phyloP scores from a whole-genome alignment of 2,329 filamentous ascomycete species.

The Coniochaeta hoffmannii region DNA sequence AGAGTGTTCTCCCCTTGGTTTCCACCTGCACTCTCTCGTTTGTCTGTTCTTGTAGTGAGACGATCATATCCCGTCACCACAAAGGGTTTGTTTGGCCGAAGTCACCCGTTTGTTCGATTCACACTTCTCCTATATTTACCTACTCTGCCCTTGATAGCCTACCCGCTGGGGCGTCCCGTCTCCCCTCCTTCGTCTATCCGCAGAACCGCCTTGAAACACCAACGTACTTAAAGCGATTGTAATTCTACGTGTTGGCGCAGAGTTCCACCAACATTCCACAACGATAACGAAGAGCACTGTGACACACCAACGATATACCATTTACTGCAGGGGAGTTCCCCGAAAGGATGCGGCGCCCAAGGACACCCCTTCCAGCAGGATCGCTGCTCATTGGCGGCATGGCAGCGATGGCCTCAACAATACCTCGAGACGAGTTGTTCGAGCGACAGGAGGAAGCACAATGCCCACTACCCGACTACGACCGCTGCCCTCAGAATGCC shows the following conservation, averaged over 20 bases:
- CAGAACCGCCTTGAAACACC: not conserved
- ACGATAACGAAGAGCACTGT: not conserved
- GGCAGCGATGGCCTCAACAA: conserved; percentile 27
- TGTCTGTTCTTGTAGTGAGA: not conserved
- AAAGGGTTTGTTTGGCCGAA: not conserved
- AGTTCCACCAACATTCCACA: not conserved
- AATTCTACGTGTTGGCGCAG: not conserved
- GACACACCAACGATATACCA: not conserved
- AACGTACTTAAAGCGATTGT: not conserved
- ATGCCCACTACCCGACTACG: conserved; percentile 42
- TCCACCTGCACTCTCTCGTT: not conserved
- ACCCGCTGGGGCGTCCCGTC: not conserved
- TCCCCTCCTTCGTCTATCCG: not conserved
- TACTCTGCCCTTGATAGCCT: not conserved
- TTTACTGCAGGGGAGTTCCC: not conserved
- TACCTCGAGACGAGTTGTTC: conserved; percentile 30
- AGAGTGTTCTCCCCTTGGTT: conserved; percentile 4
- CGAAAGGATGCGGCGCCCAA: conserved; percentile 19
- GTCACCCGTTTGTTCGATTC: not conserved
- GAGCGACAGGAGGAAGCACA: conserved; percentile 29
- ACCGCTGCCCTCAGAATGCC: conserved; percentile 42
- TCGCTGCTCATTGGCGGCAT: conserved; percentile 27
- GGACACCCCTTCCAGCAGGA: conserved; percentile 24
- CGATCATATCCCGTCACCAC: not conserved
- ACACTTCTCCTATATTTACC: not conserved